Conservation (phyloP, 176 grass and related monocot genomes). For the Rhynchospora pubera region DNA sequence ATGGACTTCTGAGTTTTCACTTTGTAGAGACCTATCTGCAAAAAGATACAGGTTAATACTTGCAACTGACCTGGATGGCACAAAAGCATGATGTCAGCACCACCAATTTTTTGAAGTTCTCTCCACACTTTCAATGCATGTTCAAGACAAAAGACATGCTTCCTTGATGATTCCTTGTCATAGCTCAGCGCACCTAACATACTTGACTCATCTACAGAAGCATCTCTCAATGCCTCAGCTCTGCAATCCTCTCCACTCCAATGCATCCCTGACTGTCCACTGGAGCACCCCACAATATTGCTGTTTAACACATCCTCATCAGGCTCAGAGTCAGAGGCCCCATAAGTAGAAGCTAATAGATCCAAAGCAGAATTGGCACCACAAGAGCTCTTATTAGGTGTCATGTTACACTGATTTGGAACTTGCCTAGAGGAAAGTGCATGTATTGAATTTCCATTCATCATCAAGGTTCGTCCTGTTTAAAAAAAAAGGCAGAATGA, state of each 20-base stretch:
- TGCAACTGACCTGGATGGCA: slow-evolving; percentile 81
- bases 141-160: slow-evolving; percentile 99
- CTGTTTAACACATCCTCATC: slow-evolving; percentile 48
- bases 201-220: slow-evolving; percentile 24
- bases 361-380: slow-evolving; percentile 54
- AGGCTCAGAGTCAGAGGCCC: slow-evolving; percentile 44
- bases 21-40: background rate
- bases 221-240: slow-evolving; percentile 29
- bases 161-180: slow-evolving; percentile 82
- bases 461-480: slow-evolving; percentile 35
- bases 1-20: background rate
- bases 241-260: slow-evolving; percentile 28
- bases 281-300: slow-evolving; percentile 14
- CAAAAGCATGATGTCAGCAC: slow-evolving; percentile 83
- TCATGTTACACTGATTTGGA: slow-evolving; percentile 36
- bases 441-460: slow-evolving; percentile 20
- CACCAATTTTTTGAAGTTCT: slow-evolving; percentile 70
- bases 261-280: slow-evolving; percentile 12
- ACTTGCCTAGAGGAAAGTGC: slow-evolving; percentile 37
- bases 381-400: slow-evolving; percentile 33
- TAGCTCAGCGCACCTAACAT: slow-evolving; percentile 39
- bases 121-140: slow-evolving; percentile 87
- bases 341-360: slow-evolving; percentile 88
- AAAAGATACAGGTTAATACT: slow-evolving; percentile 10
- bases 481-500: background rate